Evolutionary conservation across 179 eudicot genomes (phyloP).

Genomic region (Corrigiola litoralis): DNA sequence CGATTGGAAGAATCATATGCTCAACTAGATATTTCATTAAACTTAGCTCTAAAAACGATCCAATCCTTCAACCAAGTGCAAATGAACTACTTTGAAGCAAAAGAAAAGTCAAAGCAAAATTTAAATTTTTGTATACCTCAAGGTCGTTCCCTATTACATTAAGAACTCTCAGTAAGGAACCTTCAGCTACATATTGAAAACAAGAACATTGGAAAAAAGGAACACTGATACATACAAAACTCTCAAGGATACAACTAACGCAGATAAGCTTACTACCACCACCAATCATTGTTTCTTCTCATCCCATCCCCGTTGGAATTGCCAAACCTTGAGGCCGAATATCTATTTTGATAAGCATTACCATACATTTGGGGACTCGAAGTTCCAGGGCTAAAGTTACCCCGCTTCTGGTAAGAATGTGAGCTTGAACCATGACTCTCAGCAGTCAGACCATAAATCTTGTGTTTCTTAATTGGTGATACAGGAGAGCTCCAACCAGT

Average conservation of each 20-base stretch:
- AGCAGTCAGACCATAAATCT: slow-evolving; percentile 24
- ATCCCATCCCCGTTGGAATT: slow-evolving; percentile 29
- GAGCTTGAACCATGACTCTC: slow-evolving; percentile 40
- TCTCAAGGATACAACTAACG: not conserved
- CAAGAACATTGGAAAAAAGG: not conserved
- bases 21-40: too few relatives aligned
- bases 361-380: slow-evolving; percentile 41
- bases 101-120: not conserved
- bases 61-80: too few relatives aligned
- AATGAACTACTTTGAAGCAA: too few relatives aligned
- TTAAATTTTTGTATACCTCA: not conserved
- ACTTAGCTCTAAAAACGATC: too few relatives aligned
- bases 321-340: slow-evolving; percentile 57
- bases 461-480: slow-evolving; percentile 44
- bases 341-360: slow-evolving; percentile 30
- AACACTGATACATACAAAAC: slow-evolving; percentile 11
- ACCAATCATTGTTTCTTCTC: slow-evolving; percentile 51
- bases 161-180: not conserved
- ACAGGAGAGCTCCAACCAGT: slow-evolving; percentile 55
- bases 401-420: slow-evolving; percentile 26
- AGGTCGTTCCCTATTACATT: not conserved
- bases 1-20: too few relatives aligned
- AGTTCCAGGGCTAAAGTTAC: slow-evolving; percentile 27
- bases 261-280: slow-evolving; percentile 48
- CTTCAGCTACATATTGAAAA: not conserved